These are phyloP conservation scores for Musa acuminata DNA, from an alignment of 176 grass and related monocot genomes.

Conservation along the genomic window DNA sequence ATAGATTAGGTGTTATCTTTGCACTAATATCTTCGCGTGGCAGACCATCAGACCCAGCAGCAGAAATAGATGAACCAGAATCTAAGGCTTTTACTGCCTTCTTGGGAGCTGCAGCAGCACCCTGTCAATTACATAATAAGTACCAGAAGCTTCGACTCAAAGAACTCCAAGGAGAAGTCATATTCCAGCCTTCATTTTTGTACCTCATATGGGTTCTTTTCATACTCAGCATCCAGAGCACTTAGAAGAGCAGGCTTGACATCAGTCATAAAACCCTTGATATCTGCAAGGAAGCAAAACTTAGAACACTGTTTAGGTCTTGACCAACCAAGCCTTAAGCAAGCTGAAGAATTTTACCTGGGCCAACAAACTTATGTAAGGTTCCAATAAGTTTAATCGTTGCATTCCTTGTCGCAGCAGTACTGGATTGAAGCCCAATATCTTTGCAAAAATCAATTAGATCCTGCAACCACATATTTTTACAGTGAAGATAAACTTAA, in stretches of 20 bases:
- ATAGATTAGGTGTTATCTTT: slow-evolving; percentile 73
- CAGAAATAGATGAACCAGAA: slow-evolving; percentile 38
- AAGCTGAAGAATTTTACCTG: slow-evolving; percentile 44
- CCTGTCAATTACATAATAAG: slow-evolving; percentile 43
- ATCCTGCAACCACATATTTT: slow-evolving; percentile 46
- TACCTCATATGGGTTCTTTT: slow-evolving; percentile 97
- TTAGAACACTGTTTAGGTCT: neutral
- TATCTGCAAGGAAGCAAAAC: slow-evolving; percentile 44
- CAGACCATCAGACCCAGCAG: slow-evolving; percentile 63
- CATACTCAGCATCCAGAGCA: slow-evolving; percentile 76
- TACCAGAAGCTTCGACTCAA: neutral
- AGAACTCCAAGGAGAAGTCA: neutral
- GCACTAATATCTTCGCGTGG: slow-evolving; percentile 90
- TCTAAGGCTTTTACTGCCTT: slow-evolving; percentile 66
- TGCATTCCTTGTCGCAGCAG: slow-evolving; percentile 73
- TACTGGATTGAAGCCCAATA: slow-evolving; percentile 76
- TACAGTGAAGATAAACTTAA: slow-evolving; percentile 22
- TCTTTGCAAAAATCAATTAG: slow-evolving; percentile 98
- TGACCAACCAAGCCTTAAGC: neutral
- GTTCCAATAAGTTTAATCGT: slow-evolving; percentile 94
- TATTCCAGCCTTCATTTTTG: neutral
- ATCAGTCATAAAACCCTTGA: slow-evolving; percentile 93
- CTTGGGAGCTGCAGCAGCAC: slow-evolving; percentile 63
- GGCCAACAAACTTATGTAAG: slow-evolving; percentile 92
- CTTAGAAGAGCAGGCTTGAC: slow-evolving; percentile 93